Evolutionary conservation across 2,329 filamentous ascomycete species (phyloP), one percentile per base, ranked within the genome.

Genomic region (Talaromyces sp.): DNA sequence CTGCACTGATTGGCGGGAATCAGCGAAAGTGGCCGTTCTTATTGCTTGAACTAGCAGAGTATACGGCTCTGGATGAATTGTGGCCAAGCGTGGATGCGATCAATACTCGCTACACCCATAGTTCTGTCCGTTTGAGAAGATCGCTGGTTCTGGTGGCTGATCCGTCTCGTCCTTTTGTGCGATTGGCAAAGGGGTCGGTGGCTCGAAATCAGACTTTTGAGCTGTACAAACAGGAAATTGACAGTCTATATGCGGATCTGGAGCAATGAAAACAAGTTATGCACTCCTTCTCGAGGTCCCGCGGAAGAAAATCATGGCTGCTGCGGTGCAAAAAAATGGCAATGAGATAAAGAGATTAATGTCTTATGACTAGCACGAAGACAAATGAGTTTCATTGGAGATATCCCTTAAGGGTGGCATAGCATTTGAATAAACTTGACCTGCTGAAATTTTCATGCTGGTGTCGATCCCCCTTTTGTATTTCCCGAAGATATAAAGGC

Each of bases 1-100:
- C 59, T 5, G 63, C 63, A 2, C 50, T 68, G 9, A 61, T 68
- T n/a, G 65, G 66, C 1, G 66, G 65, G 0, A 60, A 65, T 46
- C 64, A 62, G 3, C 59, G 54, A 1, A 55, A 59, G 7, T 56
- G 51, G 2, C 66, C 66, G 2, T 63, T 68, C 3, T 55, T 69
- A 1, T 40, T 67, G 17, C 52, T 68, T 5, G 64, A 68, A 9
- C 31, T 66, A 9, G 51, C 58, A 11, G 45, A 60, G 3, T 51
- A 25, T 15, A 15, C 15, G 6, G 22, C 40, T 11, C 21, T 59
- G 3, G 53, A 59, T 6, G 37, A 56, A 21, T 36, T 59, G n/a
- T 59, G 57, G 57, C 21, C 57, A 5, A 10, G 21, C 6, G 17
- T 59, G 8, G 31, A 56, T 13, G 52, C 51, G 13, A 46, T 56